These are phyloP conservation scores for Cladorrhinum samala DNA, from an alignment of 495 filamentous ascomycete species.

Conservation along the genomic window DNA sequence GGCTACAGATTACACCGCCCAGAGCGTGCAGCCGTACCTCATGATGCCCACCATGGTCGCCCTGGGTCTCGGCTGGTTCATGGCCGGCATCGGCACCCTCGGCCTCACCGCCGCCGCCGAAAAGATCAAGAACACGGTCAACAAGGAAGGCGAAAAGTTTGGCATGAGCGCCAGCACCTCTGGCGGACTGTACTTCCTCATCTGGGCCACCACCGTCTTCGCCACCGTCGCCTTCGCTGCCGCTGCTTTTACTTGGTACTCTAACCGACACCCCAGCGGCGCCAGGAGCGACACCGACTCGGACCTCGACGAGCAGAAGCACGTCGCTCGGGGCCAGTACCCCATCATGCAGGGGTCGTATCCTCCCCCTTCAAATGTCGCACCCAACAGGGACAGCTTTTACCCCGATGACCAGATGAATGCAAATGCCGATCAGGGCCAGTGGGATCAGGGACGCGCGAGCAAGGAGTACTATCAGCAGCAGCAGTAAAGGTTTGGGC, in stretches of 20 bases:
- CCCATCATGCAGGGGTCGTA: background rate
- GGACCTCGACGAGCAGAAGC: background rate
- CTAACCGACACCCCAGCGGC: background rate
- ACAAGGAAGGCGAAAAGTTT: slow-evolving; percentile 29
- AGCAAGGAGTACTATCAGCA: slow-evolving; percentile 1
- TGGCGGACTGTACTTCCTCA: slow-evolving; percentile 48
- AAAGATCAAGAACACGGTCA: slow-evolving; percentile 27
- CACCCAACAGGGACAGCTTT: background rate
- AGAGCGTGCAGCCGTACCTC: background rate
- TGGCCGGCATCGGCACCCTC: slow-evolving; percentile 21
- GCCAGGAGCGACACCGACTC: background rate
- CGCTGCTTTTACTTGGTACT: background rate
- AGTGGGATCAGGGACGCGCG: background rate
- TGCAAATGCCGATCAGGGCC: background rate
- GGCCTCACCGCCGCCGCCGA: slow-evolving; percentile 28
- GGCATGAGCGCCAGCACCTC: slow-evolving; percentile 55
- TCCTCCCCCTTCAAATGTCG: background rate
- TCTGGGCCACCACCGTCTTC: slow-evolving; percentile 11
- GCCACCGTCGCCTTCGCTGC: slow-evolving; percentile 1
- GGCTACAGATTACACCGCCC: background rate
- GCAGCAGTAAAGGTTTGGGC: background rate
- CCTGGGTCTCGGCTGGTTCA: slow-evolving; percentile 12
- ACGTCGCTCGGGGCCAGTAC: background rate
- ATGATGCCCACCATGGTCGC: background rate
- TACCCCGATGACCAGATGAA: background rate